Evolutionary conservation across 257 asterid species (phyloP).

Genomic region (Prunella vulgaris): DNA sequence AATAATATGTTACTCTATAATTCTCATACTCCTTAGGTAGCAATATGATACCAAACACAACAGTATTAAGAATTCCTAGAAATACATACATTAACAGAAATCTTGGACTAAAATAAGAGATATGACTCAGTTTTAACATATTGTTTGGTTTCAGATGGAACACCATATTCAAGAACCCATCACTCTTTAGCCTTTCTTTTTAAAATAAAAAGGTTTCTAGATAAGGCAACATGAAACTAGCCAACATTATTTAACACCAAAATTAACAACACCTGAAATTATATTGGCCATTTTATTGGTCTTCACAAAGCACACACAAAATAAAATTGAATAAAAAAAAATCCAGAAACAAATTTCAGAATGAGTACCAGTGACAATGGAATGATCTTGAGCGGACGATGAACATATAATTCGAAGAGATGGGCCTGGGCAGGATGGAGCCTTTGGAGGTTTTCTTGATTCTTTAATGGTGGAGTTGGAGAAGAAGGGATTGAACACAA

Average conservation of each 20-base stretch:
- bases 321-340: background rate
- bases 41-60: background rate
- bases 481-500: constrained; percentile 34
- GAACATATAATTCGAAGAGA: constrained; percentile 39
- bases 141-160: background rate
- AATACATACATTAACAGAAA: background rate
- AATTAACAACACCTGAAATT: background rate
- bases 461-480: constrained; percentile 30
- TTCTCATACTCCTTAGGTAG: background rate
- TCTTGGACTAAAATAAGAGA: background rate
- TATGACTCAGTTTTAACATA: background rate
- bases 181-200: background rate
- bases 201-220: no score
- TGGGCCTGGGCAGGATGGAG: constrained; percentile 15
- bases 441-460: constrained; percentile 32
- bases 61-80: background rate
- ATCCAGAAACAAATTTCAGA: background rate
- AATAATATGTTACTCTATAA: background rate
- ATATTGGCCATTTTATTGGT: background rate
- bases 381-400: constrained; percentile 40
- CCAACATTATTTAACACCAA: background rate
- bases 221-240: background rate
- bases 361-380: constrained; percentile 46
- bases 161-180: background rate
- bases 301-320: background rate